Evolutionary conservation across 176 grass and related monocot species (phyloP).

Genomic region (Chrysopogon serrulatus): DNA sequence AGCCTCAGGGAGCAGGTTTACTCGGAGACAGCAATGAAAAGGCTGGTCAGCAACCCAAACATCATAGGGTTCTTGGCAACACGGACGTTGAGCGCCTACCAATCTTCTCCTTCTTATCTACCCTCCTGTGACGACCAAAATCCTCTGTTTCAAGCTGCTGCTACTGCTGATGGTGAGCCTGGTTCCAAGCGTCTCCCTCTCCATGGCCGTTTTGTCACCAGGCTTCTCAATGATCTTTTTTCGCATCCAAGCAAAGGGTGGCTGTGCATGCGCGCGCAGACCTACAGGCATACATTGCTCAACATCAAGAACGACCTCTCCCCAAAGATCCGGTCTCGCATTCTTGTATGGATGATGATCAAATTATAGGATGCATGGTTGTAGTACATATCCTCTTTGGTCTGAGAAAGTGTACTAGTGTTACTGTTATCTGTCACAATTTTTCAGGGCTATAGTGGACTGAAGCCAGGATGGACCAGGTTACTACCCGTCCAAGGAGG

Average conservation of each 20-base stretch:
- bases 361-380: not conserved
- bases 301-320: conserved; percentile 37
- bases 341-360: conserved; percentile 39
- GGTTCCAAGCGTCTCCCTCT: too few relatives aligned
- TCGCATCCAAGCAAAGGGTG: conserved; percentile 72
- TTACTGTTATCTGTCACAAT: too few relatives aligned
- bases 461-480: conserved; percentile 81
- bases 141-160: not conserved
- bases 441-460: conserved; percentile 75
- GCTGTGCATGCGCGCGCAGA: conserved; percentile 65
- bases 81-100: conserved; percentile 41
- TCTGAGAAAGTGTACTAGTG: not conserved
- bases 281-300: conserved; percentile 69
- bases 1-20: conserved; percentile 27
- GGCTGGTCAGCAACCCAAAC: conserved; percentile 32
- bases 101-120: conserved; percentile 74
- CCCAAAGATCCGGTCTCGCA: conserved; percentile 43
- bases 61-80: conserved; percentile 59
- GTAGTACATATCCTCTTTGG: too few relatives aligned
- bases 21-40: conserved; percentile 35
- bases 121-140: not conserved
- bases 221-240: conserved; percentile 78
- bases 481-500: conserved; percentile 65
- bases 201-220: too few relatives aligned
- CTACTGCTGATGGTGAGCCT: not conserved